Percentiles rank a stretch among this genome's conserved stretches.
Conservation (phyloP, 805 yeast genomes). For the Candida xyloterini region DNA sequence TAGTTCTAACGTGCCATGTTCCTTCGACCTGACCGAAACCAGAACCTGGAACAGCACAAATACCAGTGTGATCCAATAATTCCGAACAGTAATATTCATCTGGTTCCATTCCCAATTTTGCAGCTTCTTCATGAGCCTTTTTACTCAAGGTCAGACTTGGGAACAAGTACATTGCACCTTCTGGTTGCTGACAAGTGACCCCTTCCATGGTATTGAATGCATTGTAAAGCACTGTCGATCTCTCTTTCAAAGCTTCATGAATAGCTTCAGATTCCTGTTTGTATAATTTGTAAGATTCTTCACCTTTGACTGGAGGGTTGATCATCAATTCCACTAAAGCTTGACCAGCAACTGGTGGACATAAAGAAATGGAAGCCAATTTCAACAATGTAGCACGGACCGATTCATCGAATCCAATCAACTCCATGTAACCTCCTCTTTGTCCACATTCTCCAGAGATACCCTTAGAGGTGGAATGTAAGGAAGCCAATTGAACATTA, state of each 20-base stretch:
- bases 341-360: conserved; percentile 96
- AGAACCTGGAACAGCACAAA: conserved; percentile 95
- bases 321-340: conserved; percentile 90
- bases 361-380: conserved; percentile 84
- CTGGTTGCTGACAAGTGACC: conserved; percentile 81
- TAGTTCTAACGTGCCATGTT: conserved; percentile 91
- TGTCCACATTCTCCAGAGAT: conserved; percentile 99
- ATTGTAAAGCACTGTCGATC: conserved; percentile 62
- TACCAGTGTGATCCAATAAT: conserved; percentile 83
- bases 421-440: conserved; percentile 98
- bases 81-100: conserved; percentile 90
- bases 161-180: conserved; percentile 97
- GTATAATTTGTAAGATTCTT: conserved; percentile 68
- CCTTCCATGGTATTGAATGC: conserved; percentile 80
- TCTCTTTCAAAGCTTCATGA: conserved; percentile 54
- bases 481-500: conserved; percentile 82
- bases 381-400: conserved; percentile 72
- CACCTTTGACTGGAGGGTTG: conserved; percentile 82
- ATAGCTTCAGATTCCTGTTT: conserved; percentile 59
- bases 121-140: conserved; percentile 61
- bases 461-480: conserved; percentile 98
- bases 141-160: conserved; percentile 70
- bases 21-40: conserved; percentile 94
- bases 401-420: conserved; percentile 72
- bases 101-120: conserved; percentile 52